Evolutionary conservation across 495 filamentous ascomycete species (phyloP).

Genomic region (Margaritispora aquatica): DNA sequence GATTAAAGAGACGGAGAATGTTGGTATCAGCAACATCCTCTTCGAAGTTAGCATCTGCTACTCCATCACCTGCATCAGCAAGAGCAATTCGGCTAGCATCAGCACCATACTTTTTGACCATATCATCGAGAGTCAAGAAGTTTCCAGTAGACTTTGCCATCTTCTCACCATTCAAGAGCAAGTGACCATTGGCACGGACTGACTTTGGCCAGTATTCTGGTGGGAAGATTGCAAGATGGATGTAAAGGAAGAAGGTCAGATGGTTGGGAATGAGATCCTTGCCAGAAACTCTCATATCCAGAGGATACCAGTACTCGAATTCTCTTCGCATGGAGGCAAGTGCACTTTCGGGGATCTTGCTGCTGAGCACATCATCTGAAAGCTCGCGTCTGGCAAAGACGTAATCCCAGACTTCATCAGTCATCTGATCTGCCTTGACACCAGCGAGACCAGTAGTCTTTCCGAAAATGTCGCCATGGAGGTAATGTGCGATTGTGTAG

Average conservation of each 20-base stretch:
- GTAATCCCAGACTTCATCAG: constrained; percentile 95
- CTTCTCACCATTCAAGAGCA: constrained; percentile 92
- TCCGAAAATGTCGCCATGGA: constrained; percentile 67
- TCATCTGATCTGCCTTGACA: constrained; percentile 82
- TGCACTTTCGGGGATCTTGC: constrained; percentile 61
- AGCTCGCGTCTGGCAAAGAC: constrained; percentile 67
- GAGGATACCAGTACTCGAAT: constrained; percentile 95
- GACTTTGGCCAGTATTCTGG: constrained; percentile 79
- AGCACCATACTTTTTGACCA: constrained; percentile 87
- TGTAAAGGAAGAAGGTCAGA: constrained; percentile 94
- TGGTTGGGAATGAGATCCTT: constrained; percentile 88
- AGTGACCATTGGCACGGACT: constrained; percentile 84
- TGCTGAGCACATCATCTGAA: constrained; percentile 54
- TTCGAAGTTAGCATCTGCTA: constrained; percentile 96
- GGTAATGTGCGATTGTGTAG: constrained; percentile 86
- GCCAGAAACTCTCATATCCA: constrained; percentile 77
- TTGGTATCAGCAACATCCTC: constrained; percentile 88
- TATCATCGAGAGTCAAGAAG: constrained; percentile 85
- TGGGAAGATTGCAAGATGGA: constrained; percentile 85
- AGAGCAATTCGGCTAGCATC: constrained; percentile 89
- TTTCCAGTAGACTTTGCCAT: constrained; percentile 96
- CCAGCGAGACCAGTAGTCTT: constrained; percentile 56
- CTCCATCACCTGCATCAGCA: constrained; percentile 89
- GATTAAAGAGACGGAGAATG: constrained; percentile 76
- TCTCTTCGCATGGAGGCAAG: constrained; percentile 77